Conservation (phyloP, 148 eudicot genomes). For the Rhododendron ovatum region DNA sequence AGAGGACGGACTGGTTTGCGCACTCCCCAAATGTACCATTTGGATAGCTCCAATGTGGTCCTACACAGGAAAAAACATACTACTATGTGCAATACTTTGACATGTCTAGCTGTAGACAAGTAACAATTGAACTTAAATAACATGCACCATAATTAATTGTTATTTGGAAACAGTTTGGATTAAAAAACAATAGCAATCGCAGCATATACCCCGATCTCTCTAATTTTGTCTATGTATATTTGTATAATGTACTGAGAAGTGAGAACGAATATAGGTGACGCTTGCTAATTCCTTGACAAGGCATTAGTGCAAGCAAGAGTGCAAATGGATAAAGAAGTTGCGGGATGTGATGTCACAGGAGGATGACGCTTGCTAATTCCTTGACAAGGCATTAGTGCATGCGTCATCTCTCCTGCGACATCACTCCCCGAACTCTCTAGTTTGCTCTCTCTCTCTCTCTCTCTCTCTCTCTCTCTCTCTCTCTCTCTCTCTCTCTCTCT, state of each 20-base stretch:
- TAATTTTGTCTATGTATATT: neutral
- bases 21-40: no score
- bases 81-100: no score
- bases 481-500: neutral
- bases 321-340: neutral
- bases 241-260: neutral
- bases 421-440: neutral
- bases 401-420: slow-evolving; percentile 4
- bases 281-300: neutral
- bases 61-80: no score
- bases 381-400: neutral
- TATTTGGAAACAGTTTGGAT: neutral
- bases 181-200: neutral
- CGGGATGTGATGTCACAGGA: neutral
- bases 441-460: neutral
- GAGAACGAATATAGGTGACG: neutral
- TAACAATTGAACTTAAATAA: neutral
- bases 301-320: neutral
- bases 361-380: neutral
- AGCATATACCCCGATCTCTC: no score
- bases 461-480: no score
- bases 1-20: no score
- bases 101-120: neutral
- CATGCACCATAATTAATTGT: neutral
- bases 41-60: no score